phyloP scores from a whole-genome alignment of 2,329 filamentous ascomycete species.

The Stromatinia cepivora region DNA sequence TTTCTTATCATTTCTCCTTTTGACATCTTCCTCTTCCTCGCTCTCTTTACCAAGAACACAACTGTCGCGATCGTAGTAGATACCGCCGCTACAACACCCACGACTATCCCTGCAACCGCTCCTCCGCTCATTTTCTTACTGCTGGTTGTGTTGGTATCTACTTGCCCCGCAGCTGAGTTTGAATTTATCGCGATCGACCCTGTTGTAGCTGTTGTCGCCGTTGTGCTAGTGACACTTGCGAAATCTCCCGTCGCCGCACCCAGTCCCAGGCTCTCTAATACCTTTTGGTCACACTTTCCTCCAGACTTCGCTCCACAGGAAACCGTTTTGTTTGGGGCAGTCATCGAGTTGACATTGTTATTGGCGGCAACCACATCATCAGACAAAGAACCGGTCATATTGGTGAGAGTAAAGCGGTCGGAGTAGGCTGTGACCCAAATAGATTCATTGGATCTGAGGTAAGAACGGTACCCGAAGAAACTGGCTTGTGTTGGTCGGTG shows the following conservation, averaged over 20 bases:
- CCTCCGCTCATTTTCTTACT: neutral
- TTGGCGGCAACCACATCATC: slow-evolving; percentile 12
- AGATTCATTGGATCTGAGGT: slow-evolving; percentile 13
- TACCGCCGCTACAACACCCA: neutral
- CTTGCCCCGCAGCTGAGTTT: neutral
- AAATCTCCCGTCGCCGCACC: neutral
- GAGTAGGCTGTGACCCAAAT: slow-evolving; percentile 21
- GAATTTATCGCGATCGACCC: neutral
- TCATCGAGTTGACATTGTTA: neutral
- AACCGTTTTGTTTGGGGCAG: neutral
- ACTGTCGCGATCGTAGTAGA: neutral
- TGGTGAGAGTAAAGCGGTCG: slow-evolving; percentile 14
- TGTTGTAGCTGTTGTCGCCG: neutral
- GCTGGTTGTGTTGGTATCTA: neutral
- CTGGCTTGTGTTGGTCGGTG: neutral
- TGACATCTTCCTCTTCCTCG: neutral
- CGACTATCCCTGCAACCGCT: neutral
- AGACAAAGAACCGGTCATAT: slow-evolving; percentile 13
- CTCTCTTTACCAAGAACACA: neutral
- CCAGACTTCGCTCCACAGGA: slow-evolving; percentile 17
- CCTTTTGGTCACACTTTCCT: slow-evolving; percentile 9
- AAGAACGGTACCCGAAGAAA: slow-evolving; percentile 18
- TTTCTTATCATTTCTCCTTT: neutral
- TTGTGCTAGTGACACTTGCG: neutral
- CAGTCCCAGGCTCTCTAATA: neutral